Evolutionary conservation across 805 yeast species (phyloP).

Genomic region (Sugiyamaella floridensis): DNA sequence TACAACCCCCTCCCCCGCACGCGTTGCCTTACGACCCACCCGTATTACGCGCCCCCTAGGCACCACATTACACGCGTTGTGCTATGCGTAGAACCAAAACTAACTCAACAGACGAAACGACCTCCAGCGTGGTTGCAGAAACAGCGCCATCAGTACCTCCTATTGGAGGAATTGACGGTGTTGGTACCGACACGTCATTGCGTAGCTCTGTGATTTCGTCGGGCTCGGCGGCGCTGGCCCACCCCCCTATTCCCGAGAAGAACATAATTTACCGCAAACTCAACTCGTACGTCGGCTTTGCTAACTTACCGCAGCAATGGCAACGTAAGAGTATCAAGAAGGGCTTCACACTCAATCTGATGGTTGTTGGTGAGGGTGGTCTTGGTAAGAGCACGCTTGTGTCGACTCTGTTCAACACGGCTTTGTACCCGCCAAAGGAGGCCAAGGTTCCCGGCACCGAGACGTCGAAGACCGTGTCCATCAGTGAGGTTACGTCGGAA

Average conservation of each 20-base stretch:
- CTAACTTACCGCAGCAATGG: conserved; percentile 97
- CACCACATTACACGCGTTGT: too few species aligned
- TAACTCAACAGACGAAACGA: neutral
- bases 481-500: conserved; percentile 57
- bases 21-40: too few species aligned
- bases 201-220: conserved; percentile 12
- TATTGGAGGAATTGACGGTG: neutral
- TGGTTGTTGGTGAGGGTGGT: conserved; percentile 82
- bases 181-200: conserved; percentile 11
- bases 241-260: conserved; percentile 12
- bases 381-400: conserved; percentile 89
- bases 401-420: conserved; percentile 77
- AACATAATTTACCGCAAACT: conserved; percentile 47
- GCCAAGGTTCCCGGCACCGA: conserved; percentile 40
- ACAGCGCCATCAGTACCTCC: neutral
- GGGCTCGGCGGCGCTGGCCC: conserved; percentile 4
- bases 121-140: neutral
- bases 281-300: conserved; percentile 92
- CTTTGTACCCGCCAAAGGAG: conserved; percentile 42
- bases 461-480: conserved; percentile 42
- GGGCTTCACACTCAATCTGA: conserved; percentile 82
- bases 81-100: neutral
- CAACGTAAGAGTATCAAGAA: conserved; percentile 85
- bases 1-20: too few species aligned
- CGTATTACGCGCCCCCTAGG: too few species aligned